A percentile compares a stretch with the other conserved stretches of the same genome.
Conservation (phyloP, 768 basidiomycete species). For the Mycena galopus region DNA sequence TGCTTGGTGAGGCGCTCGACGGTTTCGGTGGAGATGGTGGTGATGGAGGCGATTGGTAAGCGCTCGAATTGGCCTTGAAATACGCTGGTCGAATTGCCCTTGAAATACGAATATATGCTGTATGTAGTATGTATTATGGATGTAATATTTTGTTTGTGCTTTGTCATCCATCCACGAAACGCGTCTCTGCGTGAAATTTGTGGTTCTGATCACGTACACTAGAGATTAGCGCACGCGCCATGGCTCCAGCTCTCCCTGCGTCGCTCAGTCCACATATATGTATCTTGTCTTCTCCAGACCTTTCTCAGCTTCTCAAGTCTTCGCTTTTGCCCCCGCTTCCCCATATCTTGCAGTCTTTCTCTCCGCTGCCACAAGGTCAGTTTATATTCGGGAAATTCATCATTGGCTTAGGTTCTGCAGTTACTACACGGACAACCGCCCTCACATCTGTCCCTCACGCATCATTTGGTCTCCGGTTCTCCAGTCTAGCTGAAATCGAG, state of each 20-base stretch:
- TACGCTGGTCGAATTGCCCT: too few species aligned
- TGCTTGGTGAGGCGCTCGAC: conserved; percentile 60
- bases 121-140: too few species aligned
- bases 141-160: too few species aligned
- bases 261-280: conserved; percentile 89
- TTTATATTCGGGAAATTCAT: conserved; percentile 27
- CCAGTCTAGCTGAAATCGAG: conserved; percentile 80
- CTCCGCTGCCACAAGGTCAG: conserved; percentile 84
- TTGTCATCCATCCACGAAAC: too few species aligned
- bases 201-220: too few species aligned
- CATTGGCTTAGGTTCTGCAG: conserved; percentile 51
- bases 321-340: conserved; percentile 77
- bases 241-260: conserved; percentile 70
- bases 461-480: conserved; percentile 84
- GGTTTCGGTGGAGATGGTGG: conserved; percentile 44
- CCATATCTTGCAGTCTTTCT: conserved; percentile 86
- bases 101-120: too few species aligned
- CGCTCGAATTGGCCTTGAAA: not conserved
- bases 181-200: too few species aligned
- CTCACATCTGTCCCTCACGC: conserved; percentile 78
- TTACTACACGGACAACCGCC: conserved; percentile 83
- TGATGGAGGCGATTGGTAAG: not conserved
- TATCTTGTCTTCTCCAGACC: conserved; percentile 78
- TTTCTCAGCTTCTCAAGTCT: conserved; percentile 67
- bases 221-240: conserved; percentile 35